Conservation (phyloP, 148 eudicot species). For the Arctostaphylos glauca region DNA sequence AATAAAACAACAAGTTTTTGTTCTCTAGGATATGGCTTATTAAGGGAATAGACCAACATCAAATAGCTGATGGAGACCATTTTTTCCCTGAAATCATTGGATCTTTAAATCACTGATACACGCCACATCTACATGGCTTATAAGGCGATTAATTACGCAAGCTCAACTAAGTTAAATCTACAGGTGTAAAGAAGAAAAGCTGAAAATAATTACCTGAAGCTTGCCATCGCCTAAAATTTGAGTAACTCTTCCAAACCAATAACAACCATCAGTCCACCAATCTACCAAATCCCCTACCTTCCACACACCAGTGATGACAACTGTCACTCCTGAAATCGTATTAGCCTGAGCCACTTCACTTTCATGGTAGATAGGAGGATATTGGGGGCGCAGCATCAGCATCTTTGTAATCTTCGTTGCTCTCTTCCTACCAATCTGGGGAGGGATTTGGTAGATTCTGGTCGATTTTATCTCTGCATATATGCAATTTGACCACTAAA, state of each 20-base stretch:
- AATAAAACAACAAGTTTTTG: background rate
- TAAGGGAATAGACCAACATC: background rate
- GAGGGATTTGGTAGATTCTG: constrained; percentile 43
- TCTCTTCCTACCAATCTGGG: constrained; percentile 10
- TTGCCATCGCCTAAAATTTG: constrained; percentile 39
- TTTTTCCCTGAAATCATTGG: background rate
- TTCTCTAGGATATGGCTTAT: background rate
- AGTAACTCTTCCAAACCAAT: constrained; percentile 69
- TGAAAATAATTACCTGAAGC: constrained; percentile 55
- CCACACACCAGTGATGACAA: constrained; percentile 55
- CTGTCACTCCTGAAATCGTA: constrained; percentile 44
- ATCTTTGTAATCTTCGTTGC: constrained; percentile 26
- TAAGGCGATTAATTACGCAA: background rate
- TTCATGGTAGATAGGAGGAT: constrained; percentile 50
- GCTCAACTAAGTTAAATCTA: background rate
- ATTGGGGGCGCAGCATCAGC: constrained; percentile 75
- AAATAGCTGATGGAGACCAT: background rate
- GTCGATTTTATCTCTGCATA: constrained; percentile 49
- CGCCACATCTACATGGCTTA: background rate
- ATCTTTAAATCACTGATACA: background rate
- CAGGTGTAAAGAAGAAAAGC: background rate
- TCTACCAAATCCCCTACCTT: constrained; percentile 80
- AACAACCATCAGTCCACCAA: constrained; percentile 55
- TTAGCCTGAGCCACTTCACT: constrained; percentile 35
- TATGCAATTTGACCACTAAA: background rate